Percentiles rank a stretch among this genome's conserved stretches.
Evolutionary conservation across 805 yeast genomes (phyloP).

Genomic region (Candida vartiovaarae): DNA sequence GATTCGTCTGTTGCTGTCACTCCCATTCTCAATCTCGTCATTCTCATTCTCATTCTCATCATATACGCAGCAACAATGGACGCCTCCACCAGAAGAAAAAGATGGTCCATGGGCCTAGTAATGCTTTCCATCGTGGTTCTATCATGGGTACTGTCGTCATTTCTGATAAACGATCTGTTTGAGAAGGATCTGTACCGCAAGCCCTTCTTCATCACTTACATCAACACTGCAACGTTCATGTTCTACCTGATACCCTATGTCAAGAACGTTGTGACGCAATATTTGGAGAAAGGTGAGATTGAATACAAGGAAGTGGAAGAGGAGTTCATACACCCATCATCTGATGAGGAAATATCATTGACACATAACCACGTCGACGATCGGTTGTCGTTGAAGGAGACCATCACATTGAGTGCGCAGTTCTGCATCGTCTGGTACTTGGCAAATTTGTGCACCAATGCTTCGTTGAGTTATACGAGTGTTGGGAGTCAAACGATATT

Average conservation of each 20-base stretch:
- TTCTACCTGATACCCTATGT: slow-evolving; percentile 65
- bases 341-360: slow-evolving; percentile 24
- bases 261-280: slow-evolving; percentile 22
- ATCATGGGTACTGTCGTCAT: slow-evolving; percentile 89
- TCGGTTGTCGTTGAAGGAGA: slow-evolving; percentile 45
- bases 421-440: slow-evolving; percentile 86
- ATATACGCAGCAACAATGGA: slow-evolving; percentile 1
- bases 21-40: background rate
- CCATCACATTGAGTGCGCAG: slow-evolving; percentile 67
- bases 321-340: slow-evolving; percentile 9
- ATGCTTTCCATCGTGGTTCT: slow-evolving; percentile 70
- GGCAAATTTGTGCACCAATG: slow-evolving; percentile 85
- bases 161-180: slow-evolving; percentile 70
- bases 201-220: slow-evolving; percentile 88
- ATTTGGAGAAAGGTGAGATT: slow-evolving; percentile 23
- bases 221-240: slow-evolving; percentile 80
- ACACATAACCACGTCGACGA: slow-evolving; percentile 13
- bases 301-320: slow-evolving; percentile 19
- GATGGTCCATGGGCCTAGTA: slow-evolving; percentile 74
- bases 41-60: background rate
- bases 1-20: too few species aligned
- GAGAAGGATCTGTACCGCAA: slow-evolving; percentile 67
- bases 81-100: slow-evolving; percentile 13
- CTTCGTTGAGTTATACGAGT: slow-evolving; percentile 79
- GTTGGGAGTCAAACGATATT: slow-evolving; percentile 93